These are phyloP conservation scores for Rhytidiadelphus loreus DNA, from an alignment of 225 moss, liverwort and hornwort genomes.

Conservation along the genomic window DNA sequence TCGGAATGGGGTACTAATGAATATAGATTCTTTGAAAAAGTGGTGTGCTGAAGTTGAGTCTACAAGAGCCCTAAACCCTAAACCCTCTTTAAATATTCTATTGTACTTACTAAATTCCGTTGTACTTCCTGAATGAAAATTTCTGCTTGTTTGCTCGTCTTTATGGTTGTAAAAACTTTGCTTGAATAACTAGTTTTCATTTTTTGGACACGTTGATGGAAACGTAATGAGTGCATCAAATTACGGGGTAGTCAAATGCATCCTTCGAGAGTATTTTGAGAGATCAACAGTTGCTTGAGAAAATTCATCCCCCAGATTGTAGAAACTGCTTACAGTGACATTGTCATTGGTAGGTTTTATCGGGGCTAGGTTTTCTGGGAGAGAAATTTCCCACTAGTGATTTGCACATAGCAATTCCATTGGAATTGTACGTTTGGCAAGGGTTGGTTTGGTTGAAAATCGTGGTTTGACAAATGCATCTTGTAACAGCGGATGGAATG, in stretches of 20 bases:
- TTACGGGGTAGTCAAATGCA: neutral
- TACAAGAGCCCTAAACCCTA: neutral
- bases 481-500: slow-evolving; percentile 82
- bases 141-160: neutral
- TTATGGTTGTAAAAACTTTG: neutral
- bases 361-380: neutral
- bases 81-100: neutral
- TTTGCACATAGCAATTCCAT: neutral
- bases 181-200: neutral
- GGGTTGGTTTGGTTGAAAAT: neutral
- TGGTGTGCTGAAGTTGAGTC: neutral
- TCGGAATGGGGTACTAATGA: neutral
- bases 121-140: neutral
- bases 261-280: neutral
- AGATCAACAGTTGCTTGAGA: neutral
- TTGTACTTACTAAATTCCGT: neutral
- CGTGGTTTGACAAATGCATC: neutral
- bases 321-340: neutral
- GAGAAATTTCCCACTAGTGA: neutral
- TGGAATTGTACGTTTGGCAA: neutral
- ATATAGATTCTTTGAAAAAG: neutral
- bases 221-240: neutral
- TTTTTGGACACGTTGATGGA: neutral
- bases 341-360: neutral
- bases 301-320: neutral